Percentiles rank a stretch among this genome's conserved stretches.
phyloP scores from a whole-genome alignment of 805 yeast species.

The Pachysolen tannophilus region DNA sequence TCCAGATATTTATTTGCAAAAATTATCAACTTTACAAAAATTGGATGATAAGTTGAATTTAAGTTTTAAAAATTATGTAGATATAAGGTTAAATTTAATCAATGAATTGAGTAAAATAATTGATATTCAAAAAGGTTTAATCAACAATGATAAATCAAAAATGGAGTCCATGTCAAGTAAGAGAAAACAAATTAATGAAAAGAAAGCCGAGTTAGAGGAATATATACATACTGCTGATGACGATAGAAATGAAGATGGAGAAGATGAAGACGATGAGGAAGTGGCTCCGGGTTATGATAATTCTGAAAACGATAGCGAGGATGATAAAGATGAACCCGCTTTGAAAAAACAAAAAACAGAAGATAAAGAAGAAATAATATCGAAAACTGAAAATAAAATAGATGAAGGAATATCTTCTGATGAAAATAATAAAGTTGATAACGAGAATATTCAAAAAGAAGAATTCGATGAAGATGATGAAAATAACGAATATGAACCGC shows the following conservation, averaged over 20 bases:
- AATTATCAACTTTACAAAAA: slow-evolving; percentile 13
- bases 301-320: slow-evolving; percentile 9
- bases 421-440: too few relatives aligned
- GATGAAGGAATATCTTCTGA: too few relatives aligned
- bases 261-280: slow-evolving; percentile 3
- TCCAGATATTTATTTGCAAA: slow-evolving; percentile 20
- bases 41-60: slow-evolving; percentile 10
- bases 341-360: not conserved
- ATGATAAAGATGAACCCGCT: slow-evolving; percentile 6
- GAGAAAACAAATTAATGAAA: slow-evolving; percentile 11
- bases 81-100: slow-evolving; percentile 16
- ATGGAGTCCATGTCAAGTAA: slow-evolving; percentile 14
- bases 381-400: too few relatives aligned
- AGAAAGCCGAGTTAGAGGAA: slow-evolving; percentile 18
- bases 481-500: too few relatives aligned
- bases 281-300: slow-evolving; percentile 13
- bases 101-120: slow-evolving; percentile 19
- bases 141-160: slow-evolving; percentile 17
- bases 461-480: too few relatives aligned
- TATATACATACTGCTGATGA: slow-evolving; percentile 11
- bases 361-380: too few relatives aligned
- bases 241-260: slow-evolving; percentile 1
- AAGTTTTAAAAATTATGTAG: slow-evolving; percentile 11
- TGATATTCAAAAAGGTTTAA: slow-evolving; percentile 22
- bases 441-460: too few relatives aligned